Base-by-base conservation (phyloP, 805 yeast species). In the Metschnikowia lachancei region DNA sequence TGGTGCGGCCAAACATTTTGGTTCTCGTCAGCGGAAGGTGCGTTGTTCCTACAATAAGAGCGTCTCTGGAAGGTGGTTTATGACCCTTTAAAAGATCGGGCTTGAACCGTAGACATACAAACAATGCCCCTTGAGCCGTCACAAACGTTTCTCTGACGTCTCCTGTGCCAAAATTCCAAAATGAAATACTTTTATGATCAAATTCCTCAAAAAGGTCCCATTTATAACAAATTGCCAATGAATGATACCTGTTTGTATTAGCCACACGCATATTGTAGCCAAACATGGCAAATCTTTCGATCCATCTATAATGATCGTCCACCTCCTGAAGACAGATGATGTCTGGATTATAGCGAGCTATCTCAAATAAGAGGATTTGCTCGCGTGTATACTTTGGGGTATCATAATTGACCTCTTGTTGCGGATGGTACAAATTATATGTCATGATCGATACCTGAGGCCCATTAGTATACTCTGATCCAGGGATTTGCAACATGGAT, bases 371-470 rank as follows among this genome's bases (percentile, higher is more conserved):
- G 31, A 44, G 43, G 8, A 44, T 19, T 19, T 19, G 29, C 19
- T 35, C 39, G 12, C 47, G 47, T 4, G 47, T 9, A 28, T 17
- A 35, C 3, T 28, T 29, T 12, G 43, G 8, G 3, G 11, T 19
- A 12, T 18, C 31, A 14, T 44, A 44, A 11, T 24, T 22, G n/a
- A 18, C 34, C 22, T 28, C 17, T 18, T 39, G 40, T 5, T 39
- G 16, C 11, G 43, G 43, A 9, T 20, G 10, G 9, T 34, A 30
- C 22, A 35, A 12, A 16, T 44, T 44, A 16, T 44, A 44, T 8
- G 47, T 44, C 47, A 44, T 44, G 22, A 44, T 39, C 14, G 47
- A 44, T 2, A 44, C 18, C 14, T 44, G 47, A 16, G 47, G 47
- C 18, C 47, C 43, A 17, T 30, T 17, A 3, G 26, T 35, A 17